Evolutionary conservation across 1,139 yeast species (phyloP), one percentile per base, ranked within the genome.

Genomic region (Keqinozyma sinolaborantium): DNA sequence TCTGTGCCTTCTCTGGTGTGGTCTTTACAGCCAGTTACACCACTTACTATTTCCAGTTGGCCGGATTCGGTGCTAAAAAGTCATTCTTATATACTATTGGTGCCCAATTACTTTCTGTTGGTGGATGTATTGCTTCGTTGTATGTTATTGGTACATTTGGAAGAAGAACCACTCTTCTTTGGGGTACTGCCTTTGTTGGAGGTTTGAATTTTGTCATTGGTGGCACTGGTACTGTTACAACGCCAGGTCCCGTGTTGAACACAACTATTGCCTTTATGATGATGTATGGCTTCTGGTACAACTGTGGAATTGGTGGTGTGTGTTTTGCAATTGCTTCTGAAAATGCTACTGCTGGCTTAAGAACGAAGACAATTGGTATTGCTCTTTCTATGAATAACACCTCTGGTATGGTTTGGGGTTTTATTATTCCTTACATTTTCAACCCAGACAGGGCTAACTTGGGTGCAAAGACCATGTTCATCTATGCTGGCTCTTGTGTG

Each of bases 51-150:
- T 48, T 44, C 30, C 45, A 47, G 16, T 44, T 47, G 25, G 50
- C 50, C n/a, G 53, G 54, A 12, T 41, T 44, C 26, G 30, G 36
- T 24, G 21, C 38, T 9, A 23, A 24, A 5, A 48, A 44, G 11
- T 23, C 52, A 50, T 32, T 45, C 57, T 14, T 50, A 33, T 53
- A 55, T 25, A 42, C 48, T 5, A 39, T 58, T 15, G 60, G 62
- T 9, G 43, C 58, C 14, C 29, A 47, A 23, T 63, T 60, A 5
- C 46, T 52, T n/a, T 24, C 50, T 8, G 11, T 43, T 47, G n/a
- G 11, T 15, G 38, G 40, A 4, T 16, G 28, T 14, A 24, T 31
- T 23, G 12, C 31, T 14, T 47, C 61, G 1, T 28, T 47, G 42
- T 51, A 41, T 39, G 21, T 36, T 41, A 21, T 31, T 40, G 31